Evolutionary conservation across 2,329 filamentous ascomycete species (phyloP).

Genomic region (Monilinia aucupariae): DNA sequence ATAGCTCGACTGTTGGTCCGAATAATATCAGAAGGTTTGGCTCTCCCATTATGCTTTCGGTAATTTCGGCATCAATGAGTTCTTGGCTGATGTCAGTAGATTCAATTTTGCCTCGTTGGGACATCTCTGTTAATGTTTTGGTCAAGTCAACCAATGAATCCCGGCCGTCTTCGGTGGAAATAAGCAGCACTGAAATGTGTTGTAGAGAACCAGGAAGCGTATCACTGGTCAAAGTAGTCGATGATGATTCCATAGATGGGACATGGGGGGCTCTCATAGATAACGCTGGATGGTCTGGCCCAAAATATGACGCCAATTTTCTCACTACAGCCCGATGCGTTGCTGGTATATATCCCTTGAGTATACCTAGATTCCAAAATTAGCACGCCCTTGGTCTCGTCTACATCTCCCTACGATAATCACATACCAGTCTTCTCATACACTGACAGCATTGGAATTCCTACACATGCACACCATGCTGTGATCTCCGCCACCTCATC

Average conservation of each 20-base stretch:
- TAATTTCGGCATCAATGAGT: constrained; percentile 84
- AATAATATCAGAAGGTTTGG: constrained; percentile 89
- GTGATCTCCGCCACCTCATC: constrained; percentile 88
- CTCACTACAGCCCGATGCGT: constrained; percentile 73
- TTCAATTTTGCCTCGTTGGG: constrained; percentile 77
- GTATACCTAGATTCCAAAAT: constrained; percentile 54
- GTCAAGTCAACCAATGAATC: constrained; percentile 95
- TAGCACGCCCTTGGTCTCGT: not conserved
- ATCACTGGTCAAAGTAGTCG: constrained; percentile 41
- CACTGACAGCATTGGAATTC: constrained; percentile 79
- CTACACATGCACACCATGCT: constrained; percentile 87
- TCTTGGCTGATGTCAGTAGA: constrained; percentile 78
- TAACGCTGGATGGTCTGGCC: constrained; percentile 64
- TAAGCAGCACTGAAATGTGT: constrained; percentile 61
- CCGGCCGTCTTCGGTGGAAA: constrained; percentile 83
- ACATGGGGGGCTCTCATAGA: constrained; percentile 68
- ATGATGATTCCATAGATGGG: constrained; percentile 49
- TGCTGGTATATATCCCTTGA: constrained; percentile 85
- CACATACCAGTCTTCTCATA: constrained; percentile 83
- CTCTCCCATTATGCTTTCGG: constrained; percentile 72
- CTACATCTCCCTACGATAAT: not conserved
- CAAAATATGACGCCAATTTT: constrained; percentile 85
- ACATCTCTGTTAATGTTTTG: constrained; percentile 91
- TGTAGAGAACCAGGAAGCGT: constrained; percentile 35
- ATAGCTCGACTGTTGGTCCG: constrained; percentile 72